These are phyloP conservation scores for Cyberlindnera amylophila DNA, from an alignment of 805 yeast species.

Conservation along the genomic window DNA sequence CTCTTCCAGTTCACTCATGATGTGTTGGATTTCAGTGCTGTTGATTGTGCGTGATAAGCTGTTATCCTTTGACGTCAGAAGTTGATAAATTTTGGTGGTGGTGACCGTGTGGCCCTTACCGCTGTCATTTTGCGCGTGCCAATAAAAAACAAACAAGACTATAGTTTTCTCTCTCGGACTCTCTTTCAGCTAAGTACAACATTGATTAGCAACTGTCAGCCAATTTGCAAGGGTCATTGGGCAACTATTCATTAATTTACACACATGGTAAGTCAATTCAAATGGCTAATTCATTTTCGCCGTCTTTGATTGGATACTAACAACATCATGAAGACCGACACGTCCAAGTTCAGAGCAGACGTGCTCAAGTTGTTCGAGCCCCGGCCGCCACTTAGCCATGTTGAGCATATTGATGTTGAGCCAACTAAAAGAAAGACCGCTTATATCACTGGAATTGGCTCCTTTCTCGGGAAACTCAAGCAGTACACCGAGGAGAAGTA, in stretches of 20 bases:
- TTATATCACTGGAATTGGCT: constrained; percentile 17
- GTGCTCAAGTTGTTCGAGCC: constrained; percentile 37
- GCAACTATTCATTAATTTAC: neutral
- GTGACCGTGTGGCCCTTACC: neutral
- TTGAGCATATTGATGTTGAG: constrained; percentile 20
- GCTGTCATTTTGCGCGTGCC: constrained; percentile 2
- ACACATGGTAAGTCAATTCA: neutral
- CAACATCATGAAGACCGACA: constrained; percentile 23
- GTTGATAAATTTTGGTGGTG: neutral
- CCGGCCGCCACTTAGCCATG: constrained; percentile 20
- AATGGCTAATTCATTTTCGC: no score
- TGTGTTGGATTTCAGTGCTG: neutral
- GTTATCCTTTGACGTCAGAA: no score
- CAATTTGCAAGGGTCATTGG: no score
- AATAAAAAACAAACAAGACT: neutral
- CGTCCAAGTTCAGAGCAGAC: constrained; percentile 37
- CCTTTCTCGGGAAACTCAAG: constrained; percentile 26
- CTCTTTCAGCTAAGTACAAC: neutral
- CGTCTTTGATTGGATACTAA: neutral
- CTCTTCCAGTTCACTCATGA: constrained; percentile 22
- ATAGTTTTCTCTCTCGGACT: neutral
- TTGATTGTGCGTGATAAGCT: no score
- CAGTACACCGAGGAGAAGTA: constrained; percentile 24
- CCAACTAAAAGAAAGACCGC: constrained; percentile 19
- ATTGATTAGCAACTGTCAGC: no score